Base-by-base conservation (phyloP, 352 stramenopile genomes). In the Phytophthora citrophthora region DNA sequence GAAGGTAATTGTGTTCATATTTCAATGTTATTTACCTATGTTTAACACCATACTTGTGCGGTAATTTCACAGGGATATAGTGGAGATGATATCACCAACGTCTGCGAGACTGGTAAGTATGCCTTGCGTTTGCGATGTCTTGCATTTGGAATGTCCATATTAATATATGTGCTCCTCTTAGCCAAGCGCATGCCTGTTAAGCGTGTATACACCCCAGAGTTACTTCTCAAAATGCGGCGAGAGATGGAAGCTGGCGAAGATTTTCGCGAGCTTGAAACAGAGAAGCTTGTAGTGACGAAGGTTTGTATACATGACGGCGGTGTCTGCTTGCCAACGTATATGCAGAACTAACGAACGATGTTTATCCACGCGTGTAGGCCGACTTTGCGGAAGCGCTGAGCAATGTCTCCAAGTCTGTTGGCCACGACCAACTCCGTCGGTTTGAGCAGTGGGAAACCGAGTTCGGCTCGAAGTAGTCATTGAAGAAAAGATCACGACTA, bases 361-460 rank as follows among this genome's bases (percentile, higher is more conserved):
- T 31, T 23, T 40, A 24, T 40, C 31, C 5, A 23, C 44, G 4
- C 18, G 13, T 57, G 31, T 32, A 77, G 70, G 64, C 54, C 5
- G 65, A 77, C 48, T 94, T 95, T 68, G 61, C 89, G 39, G 83
- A 74, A 20, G 87, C 87, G 10, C 68, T 93, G 2, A 72, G 74
- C 50, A 95, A 95, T 26, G 87, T 95, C 27, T 93, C 76, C 48
- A 93, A 93, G 77, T 95, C 87, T 2, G 87, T 95, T 5, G 80
- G 85, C 0, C 77, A 77, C 41, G 80, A 94, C 31, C 83, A 95
- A 60, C 72, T 95, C 31, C 77, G 86, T 54, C 79, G 83, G 3
- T 95, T 94, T 24, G 62, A 78, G 38, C 77, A 89, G 56, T 95
- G 85, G 83, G 82, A 94, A 56, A 57, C 89, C 45, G 83, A 93